Evolutionary conservation across 2,329 filamentous ascomycete genomes (phyloP), one percentile per base, ranked within the genome.

Genomic region (Aspergillus aculeatus): DNA sequence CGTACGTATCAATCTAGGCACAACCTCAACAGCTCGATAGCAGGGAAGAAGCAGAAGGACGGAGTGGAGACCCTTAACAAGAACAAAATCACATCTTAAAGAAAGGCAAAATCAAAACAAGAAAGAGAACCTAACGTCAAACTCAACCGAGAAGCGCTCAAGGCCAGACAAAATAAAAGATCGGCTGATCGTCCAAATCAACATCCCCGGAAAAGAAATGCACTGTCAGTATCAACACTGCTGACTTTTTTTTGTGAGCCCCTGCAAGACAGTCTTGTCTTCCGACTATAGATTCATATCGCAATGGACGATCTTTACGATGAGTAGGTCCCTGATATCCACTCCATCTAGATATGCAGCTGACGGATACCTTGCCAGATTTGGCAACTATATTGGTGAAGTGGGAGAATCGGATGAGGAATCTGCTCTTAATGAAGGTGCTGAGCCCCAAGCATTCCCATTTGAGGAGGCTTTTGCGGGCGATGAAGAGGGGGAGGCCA

Each of bases 301-400:
- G 79, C 70, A 70, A 95, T 96, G 92, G 93, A 97, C 82, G 93
- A 97, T 78, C 87, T 97, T 69, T 97, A 98, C 77, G 94, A 98
- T 81, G 94, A 98, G 91, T 96, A 81, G 66, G 68, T 63, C n/a
- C 7, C 48, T 23, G 21, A 56, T 51, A 31, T 10, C 63, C 50
- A 47, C 32, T 5, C 6, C 11, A 7, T 12, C 23, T 44, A 26
- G 48, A 32, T 26, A 7, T 21, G 23, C 12, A 5, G 49, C 55
- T 56, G 49, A 56, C 58, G 68, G 69, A 63, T 58, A 38, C 44
- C 50, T 53, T 54, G 35, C 48, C 68, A 96, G 92, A 83, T 98
- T 98, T 80, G 94, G 94, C 73, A 98, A 98, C 81, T 98, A 95
- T 79, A 96, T 98, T 74, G 95, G 95, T 73, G 95, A 97, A 78